These are phyloP conservation scores for Polyporus arcularius DNA, from an alignment of 768 basidiomycete genomes.

Conservation along the genomic window DNA sequence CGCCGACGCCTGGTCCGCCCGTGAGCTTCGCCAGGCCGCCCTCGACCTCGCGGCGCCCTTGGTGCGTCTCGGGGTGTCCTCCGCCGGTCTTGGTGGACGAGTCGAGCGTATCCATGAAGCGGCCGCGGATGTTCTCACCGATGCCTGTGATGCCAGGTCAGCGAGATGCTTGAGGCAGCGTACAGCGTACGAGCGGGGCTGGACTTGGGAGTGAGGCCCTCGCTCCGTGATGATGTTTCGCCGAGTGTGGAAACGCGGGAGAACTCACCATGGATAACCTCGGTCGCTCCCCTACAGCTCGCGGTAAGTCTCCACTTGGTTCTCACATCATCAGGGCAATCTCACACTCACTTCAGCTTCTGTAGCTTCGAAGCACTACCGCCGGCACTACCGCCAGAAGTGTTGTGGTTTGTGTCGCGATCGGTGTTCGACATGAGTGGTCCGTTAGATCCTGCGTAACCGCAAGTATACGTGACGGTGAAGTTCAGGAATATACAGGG, in stretches of 20 bases:
- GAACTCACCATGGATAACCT: conserved; percentile 17
- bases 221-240: not conserved
- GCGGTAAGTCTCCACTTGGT: too few relatives aligned
- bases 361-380: too few relatives aligned
- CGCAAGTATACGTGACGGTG: too few relatives aligned
- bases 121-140: conserved; percentile 18
- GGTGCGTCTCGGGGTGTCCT: conserved; percentile 6
- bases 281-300: conserved; percentile 10
- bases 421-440: too few relatives aligned
- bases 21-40: conserved; percentile 15
- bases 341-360: too few relatives aligned
- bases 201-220: not conserved
- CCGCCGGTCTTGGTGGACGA: not conserved
- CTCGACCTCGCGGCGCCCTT: conserved; percentile 15
- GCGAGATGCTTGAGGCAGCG: not conserved
- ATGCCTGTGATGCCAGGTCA: conserved; percentile 8
- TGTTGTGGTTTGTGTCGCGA: too few relatives aligned
- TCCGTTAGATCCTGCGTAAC: too few relatives aligned
- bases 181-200: not conserved
- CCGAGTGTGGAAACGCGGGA: not conserved
- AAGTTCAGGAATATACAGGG: too few relatives aligned
- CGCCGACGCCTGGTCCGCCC: conserved; percentile 1
- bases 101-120: conserved; percentile 13
- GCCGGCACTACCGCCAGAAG: too few relatives aligned
- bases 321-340: too few relatives aligned